Percentiles rank a stretch among this genome's conserved stretches.
These are phyloP conservation scores for Cajanus cajan DNA, from an alignment of 306 rosid species.

Conservation along the genomic window DNA sequence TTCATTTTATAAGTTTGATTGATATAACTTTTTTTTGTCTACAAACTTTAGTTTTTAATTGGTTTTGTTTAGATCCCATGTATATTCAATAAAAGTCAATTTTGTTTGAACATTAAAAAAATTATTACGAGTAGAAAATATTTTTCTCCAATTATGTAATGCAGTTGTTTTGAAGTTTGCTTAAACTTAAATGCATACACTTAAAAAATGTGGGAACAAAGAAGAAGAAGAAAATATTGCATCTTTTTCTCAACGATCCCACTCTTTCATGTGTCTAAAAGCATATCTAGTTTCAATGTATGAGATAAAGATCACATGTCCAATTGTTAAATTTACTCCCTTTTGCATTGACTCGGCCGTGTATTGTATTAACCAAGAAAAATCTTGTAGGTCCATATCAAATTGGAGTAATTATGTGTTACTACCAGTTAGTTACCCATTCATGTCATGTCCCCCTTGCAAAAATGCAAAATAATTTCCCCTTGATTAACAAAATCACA, in stretches of 20 bases:
- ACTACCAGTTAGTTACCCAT: not conserved
- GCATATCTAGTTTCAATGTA: constrained; percentile 40
- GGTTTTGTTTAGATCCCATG: no score
- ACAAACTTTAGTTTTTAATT: not conserved
- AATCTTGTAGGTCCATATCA: not conserved
- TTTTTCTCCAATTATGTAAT: no score
- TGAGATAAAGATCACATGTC: constrained; percentile 33
- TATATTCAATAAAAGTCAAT: no score
- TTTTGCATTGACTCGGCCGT: constrained; percentile 21
- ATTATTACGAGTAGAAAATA: no score
- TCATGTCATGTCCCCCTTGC: not conserved
- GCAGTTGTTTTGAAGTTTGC: not conserved
- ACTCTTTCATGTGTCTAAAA: constrained; percentile 7
- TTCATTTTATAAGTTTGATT: not conserved
- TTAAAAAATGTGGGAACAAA: not conserved
- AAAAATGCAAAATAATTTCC: no score
- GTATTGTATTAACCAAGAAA: not conserved
- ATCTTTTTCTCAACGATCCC: constrained; percentile 23
- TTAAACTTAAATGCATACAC: not conserved
- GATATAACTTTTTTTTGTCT: not conserved
- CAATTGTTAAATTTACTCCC: constrained; percentile 19
- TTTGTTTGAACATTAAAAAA: no score
- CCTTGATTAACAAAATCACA: no score
- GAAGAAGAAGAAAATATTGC: not conserved
- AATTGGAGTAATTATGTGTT: not conserved